Evolutionary conservation across 148 eudicot species (phyloP).

Genomic region (Oxyria digyna): DNA sequence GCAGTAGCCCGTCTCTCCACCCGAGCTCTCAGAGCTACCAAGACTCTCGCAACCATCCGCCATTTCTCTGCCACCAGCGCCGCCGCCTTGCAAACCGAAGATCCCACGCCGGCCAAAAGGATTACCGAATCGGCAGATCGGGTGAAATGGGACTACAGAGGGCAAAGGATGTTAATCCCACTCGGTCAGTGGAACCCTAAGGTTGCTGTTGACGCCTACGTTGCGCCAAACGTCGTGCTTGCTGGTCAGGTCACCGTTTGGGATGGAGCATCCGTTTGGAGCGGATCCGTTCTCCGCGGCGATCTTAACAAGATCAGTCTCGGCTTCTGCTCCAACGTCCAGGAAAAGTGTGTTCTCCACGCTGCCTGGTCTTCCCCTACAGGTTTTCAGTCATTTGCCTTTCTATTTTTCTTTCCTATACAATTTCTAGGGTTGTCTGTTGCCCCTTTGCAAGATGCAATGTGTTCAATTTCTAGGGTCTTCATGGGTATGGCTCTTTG

Average conservation of each 20-base stretch:
- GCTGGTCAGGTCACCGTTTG: slow-evolving; percentile 94
- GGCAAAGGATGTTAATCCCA: slow-evolving; percentile 67
- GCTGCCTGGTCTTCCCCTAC: slow-evolving; percentile 98
- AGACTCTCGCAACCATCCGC: slow-evolving; percentile 14
- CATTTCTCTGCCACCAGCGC: slow-evolving; percentile 15
- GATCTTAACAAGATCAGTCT: slow-evolving; percentile 86
- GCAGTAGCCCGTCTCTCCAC: slow-evolving; percentile 6
- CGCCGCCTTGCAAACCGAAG: slow-evolving; percentile 14
- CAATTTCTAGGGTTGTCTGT: slow-evolving; percentile 1
- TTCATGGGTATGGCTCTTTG: background rate
- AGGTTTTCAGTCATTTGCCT: slow-evolving; percentile 30
- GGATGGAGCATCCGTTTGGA: slow-evolving; percentile 95
- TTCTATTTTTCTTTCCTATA: background rate
- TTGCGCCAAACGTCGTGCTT: slow-evolving; percentile 89
- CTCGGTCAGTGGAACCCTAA: slow-evolving; percentile 94
- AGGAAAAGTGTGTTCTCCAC: slow-evolving; percentile 84
- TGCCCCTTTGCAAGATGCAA: background rate
- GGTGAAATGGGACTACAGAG: slow-evolving; percentile 93
- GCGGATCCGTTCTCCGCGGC: slow-evolving; percentile 75
- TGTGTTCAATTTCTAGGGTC: no score
- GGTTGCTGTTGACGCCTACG: slow-evolving; percentile 96
- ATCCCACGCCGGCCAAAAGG: slow-evolving; percentile 23
- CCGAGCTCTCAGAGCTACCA: slow-evolving; percentile 5
- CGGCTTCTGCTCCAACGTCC: slow-evolving; percentile 82
- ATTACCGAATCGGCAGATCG: slow-evolving; percentile 60